Evolutionary conservation across 495 filamentous ascomycete species (phyloP).

Genomic region (Talaromyces thailandensis): DNA sequence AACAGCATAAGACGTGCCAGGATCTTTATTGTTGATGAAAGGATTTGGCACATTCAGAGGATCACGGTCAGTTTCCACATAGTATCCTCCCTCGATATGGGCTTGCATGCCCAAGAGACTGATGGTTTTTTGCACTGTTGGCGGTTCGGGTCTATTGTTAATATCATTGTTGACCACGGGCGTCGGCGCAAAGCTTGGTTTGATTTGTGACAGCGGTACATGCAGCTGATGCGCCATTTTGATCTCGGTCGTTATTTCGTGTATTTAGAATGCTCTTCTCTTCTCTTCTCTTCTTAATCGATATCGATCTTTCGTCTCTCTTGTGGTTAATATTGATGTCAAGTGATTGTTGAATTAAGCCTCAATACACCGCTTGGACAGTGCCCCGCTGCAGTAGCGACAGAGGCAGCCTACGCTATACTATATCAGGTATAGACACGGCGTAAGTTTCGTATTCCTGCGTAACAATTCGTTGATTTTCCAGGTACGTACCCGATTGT

Average conservation of each 20-base stretch:
- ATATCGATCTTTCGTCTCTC: background rate
- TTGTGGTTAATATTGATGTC: background rate
- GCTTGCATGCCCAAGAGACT: conserved; percentile 29
- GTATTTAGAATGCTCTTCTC: background rate
- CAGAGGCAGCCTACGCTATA: background rate
- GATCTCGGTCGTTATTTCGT: background rate
- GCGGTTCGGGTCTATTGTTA: conserved; percentile 18
- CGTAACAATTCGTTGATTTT: background rate
- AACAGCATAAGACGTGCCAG: conserved; percentile 5
- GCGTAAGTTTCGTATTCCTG: background rate
- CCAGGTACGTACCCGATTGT: background rate
- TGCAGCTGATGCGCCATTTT: background rate
- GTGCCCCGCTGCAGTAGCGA: background rate
- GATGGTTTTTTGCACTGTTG: conserved; percentile 31
- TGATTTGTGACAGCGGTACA: background rate
- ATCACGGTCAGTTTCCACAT: conserved; percentile 51
- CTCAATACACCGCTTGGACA: background rate
- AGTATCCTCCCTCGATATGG: conserved; percentile 61
- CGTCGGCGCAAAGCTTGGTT: conserved; percentile 1
- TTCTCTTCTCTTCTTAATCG: no score
- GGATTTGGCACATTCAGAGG: conserved; percentile 38
- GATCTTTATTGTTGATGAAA: conserved; percentile 21
- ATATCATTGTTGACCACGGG: background rate
- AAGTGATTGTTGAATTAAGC: background rate
- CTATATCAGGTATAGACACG: background rate